phyloP scores from a whole-genome alignment of 495 filamentous ascomycete genomes.

The Neurospora sp. region DNA sequence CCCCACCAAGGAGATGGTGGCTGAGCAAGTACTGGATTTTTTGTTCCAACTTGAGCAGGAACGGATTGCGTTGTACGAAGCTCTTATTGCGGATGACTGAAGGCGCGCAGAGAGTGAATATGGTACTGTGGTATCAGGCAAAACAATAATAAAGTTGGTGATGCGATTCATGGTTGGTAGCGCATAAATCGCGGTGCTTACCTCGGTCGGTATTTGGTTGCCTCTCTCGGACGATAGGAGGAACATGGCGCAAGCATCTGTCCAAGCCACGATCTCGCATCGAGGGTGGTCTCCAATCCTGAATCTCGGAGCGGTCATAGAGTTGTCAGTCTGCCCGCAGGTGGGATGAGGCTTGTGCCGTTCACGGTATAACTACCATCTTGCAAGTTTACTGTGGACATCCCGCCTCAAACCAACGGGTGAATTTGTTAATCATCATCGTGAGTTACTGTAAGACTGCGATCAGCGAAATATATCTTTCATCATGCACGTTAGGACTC shows the following conservation, averaged over 20 bases:
- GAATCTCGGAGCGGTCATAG: background rate
- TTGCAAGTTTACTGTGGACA: background rate
- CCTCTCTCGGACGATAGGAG: background rate
- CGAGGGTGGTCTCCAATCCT: no score
- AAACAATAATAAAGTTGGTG: background rate
- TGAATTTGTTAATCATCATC: background rate
- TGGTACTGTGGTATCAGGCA: background rate
- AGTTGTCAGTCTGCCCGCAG: background rate
- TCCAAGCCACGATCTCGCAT: background rate
- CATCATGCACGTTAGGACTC: background rate
- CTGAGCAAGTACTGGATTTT: conserved; percentile 18
- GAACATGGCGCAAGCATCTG: background rate
- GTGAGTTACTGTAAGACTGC: background rate
- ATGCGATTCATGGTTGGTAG: background rate
- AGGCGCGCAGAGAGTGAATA: background rate
- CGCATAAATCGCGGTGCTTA: background rate
- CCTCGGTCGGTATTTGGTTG: background rate
- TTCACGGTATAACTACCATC: background rate
- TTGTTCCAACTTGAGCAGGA: conserved; percentile 8
- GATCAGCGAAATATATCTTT: background rate
- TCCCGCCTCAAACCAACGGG: background rate
- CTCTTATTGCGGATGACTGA: background rate
- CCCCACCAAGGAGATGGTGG: conserved; percentile 20
- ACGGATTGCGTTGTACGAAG: conserved; percentile 1
- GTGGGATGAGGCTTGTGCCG: background rate